Evolutionary conservation across 1,284 basidiomycete species (phyloP), one percentile per base, ranked within the genome.

Genomic region (Ceratorhiza oryzae-sativae): DNA sequence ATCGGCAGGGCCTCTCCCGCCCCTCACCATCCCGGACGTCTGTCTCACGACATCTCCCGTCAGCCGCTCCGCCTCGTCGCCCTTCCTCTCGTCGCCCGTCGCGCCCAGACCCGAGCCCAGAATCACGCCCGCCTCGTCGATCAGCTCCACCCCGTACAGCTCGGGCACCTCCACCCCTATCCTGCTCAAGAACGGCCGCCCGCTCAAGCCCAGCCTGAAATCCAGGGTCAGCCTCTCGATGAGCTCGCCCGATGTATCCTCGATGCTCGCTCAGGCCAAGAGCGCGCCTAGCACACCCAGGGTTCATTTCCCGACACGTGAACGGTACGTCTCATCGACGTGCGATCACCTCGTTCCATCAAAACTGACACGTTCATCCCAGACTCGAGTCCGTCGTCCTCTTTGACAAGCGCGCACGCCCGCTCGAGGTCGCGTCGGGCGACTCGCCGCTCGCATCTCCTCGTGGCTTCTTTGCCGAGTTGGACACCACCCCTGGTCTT

Each of bases 371-470:
- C 41, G 25, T 51, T 68, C 3, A 46, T 68, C 39, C 23, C 65
- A 68, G 65, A 53, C 71, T 76, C 34, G 75, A 76, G 53, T 74
- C 68, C 46, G 75, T 76, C 30, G 75, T 75, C 41, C 46, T 76
- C 39, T 76, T 75, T 68, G 62, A 72, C 30, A 71, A 73, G 56
- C 65, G 71, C 15, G 75, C 72, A 4, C 53, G 75, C 12, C 75
- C 75, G 0, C 71, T 74, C 39, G 65, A 68, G 42, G 51, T 68
- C 25, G 51, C 51, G 23, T 18, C 65, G 34, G 65, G 51, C 23
- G 65, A 68, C 65, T 68, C 65, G 23, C 65, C 65, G 8, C 34
- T 68, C 20, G 51, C 53, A 18, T 56, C 65, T 9, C 51, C 65
- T 15, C 51, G 39, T 18, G 20, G 15, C 36, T 42, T 59, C n/a